These are phyloP conservation scores for Boletus sp. DNA, from an alignment of 768 basidiomycete species.

Conservation along the genomic window DNA sequence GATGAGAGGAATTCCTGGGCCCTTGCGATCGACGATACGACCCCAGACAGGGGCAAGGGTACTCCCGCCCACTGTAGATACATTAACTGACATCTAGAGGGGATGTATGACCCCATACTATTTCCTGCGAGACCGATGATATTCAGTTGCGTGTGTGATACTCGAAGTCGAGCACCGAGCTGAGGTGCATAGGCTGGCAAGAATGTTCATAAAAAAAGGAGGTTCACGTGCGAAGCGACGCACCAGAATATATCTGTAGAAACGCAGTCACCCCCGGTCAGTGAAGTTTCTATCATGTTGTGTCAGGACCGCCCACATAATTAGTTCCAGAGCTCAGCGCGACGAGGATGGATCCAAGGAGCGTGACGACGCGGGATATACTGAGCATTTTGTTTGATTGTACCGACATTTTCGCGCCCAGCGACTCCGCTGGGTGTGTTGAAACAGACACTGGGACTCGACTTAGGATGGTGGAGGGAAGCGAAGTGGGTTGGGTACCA, in stretches of 20 bases:
- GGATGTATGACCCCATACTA: conserved; percentile 39
- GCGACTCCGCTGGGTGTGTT: conserved; percentile 7
- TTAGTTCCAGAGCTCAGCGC: conserved; percentile 68
- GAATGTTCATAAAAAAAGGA: not conserved
- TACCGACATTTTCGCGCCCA: conserved; percentile 10
- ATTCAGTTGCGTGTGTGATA: conserved; percentile 81
- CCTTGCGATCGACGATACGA: conserved; percentile 68
- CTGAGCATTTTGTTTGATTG: conserved; percentile 35
- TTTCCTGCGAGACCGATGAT: conserved; percentile 80
- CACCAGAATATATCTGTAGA: conserved; percentile 32
- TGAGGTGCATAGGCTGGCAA: conserved; percentile 80
- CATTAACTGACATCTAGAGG: not conserved
- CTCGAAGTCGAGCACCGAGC: conserved; percentile 68
- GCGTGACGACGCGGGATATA: conserved; percentile 43
- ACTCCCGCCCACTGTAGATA: conserved; percentile 67
- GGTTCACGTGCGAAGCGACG: not conserved
- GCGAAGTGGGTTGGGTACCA: not conserved
- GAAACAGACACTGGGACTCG: not conserved
- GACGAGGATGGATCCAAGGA: conserved; percentile 58
- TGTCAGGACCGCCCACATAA: conserved; percentile 51
- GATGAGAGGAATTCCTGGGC: conserved; percentile 66
- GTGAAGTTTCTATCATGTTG: not conserved
- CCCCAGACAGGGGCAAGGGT: conserved; percentile 77
- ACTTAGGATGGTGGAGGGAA: not conserved
- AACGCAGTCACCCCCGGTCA: not conserved